Evolutionary conservation across 441 rosid genomes (phyloP).

Genomic region (Eutrema salsugineum): DNA sequence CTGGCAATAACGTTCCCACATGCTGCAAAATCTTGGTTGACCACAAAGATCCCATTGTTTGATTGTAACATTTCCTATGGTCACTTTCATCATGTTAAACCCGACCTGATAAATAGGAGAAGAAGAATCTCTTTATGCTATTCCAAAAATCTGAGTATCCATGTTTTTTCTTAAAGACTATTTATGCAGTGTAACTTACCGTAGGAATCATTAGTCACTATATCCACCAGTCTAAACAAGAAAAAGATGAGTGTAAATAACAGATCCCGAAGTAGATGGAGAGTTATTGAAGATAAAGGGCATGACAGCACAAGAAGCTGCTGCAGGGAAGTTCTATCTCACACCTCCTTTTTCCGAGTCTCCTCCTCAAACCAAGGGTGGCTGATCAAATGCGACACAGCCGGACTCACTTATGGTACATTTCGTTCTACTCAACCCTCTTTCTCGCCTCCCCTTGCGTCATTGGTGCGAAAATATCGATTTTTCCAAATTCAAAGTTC

Average conservation of each 20-base stretch:
- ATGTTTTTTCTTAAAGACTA: neutral
- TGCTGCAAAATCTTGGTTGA: constrained; percentile 96
- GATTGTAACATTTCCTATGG: constrained; percentile 62
- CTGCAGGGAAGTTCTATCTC: too few relatives aligned
- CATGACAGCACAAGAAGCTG: too few relatives aligned
- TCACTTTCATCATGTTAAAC: too few relatives aligned
- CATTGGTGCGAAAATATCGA: neutral
- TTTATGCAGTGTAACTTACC: constrained; percentile 23
- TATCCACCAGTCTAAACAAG: constrained; percentile 64
- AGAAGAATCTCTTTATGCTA: too few relatives aligned
- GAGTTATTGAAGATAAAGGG: too few relatives aligned
- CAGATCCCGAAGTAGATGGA: too few relatives aligned
- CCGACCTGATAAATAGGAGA: too few relatives aligned
- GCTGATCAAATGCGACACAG: constrained; percentile 23
- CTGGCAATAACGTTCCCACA: constrained; percentile 94
- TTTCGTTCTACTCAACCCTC: constrained; percentile 12
- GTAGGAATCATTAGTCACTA: constrained; percentile 84
- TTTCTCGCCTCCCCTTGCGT: neutral
- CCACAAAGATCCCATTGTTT: constrained; percentile 79
- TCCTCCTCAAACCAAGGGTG: neutral
- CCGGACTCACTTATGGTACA: neutral
- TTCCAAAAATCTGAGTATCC: neutral
- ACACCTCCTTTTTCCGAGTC: too few relatives aligned
- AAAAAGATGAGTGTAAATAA: constrained; percentile 15
- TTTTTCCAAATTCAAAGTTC: neutral